Conservation (phyloP, 2,329 filamentous ascomycete species). For the Talaromyces sp. region DNA sequence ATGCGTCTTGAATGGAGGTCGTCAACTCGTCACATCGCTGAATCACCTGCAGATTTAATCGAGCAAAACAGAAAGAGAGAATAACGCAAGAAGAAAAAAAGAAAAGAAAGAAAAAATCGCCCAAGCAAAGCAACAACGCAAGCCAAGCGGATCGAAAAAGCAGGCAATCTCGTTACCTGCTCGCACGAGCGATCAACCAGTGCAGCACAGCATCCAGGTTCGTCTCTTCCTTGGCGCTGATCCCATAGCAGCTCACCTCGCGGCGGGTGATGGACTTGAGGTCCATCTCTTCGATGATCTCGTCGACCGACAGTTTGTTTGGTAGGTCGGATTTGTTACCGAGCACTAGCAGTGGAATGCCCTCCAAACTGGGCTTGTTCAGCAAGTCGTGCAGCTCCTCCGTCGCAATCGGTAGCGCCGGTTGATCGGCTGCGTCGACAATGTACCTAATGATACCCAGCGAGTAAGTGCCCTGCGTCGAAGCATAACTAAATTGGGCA, state of each 20-base stretch:
- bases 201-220: slow-evolving; percentile 96
- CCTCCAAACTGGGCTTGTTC: slow-evolving; percentile 75
- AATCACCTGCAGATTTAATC: slow-evolving; percentile 28
- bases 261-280: slow-evolving; percentile 84
- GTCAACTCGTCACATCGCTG: slow-evolving; percentile 45
- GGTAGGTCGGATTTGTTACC: slow-evolving; percentile 96
- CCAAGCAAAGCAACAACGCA: not conserved
- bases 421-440: slow-evolving; percentile 86
- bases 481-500: not conserved
- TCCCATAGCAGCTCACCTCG: slow-evolving; percentile 97
- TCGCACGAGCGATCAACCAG: slow-evolving; percentile 89
- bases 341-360: slow-evolving; percentile 87
- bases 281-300: slow-evolving; percentile 88
- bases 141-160: not conserved
- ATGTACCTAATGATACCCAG: slow-evolving; percentile 63
- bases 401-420: slow-evolving; percentile 74
- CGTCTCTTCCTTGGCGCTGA: slow-evolving; percentile 97
- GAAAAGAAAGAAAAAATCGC: not conserved
- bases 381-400: slow-evolving; percentile 90
- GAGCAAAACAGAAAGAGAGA: slow-evolving; percentile 21
- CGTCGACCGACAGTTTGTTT: slow-evolving; percentile 87
- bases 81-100: not conserved
- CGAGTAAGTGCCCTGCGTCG: not conserved
- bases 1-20: slow-evolving; percentile 50
- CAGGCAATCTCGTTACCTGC: slow-evolving; percentile 49